Base-by-base conservation (phyloP, 1,284 basidiomycete species). In the Trametes sp. region DNA sequence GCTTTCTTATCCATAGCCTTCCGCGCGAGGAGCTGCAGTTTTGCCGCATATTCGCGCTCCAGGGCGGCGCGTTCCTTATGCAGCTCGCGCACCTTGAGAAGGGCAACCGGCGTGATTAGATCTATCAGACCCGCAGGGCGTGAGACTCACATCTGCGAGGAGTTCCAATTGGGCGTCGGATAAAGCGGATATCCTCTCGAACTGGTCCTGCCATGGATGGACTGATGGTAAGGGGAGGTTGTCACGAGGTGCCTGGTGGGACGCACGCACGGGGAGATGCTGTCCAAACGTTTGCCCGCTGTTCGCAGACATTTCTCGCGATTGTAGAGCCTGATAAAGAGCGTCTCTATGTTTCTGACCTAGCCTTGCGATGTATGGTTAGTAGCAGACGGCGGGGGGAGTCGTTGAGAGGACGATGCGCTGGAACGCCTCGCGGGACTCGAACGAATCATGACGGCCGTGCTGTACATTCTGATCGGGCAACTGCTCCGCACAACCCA, bases 21-120 rank as follows among this genome's bases (percentile, higher is more conserved):
- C 75, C 83, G 87, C 3, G 82, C 82, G 28, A 94, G 75, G 16
- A 79, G 74, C 70, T 90, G 86, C 21, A 93, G 78, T 71, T 90
- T 93, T 21, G 76, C 72, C 1, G 90, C 88, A 72, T 92, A 93
- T 70, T 94, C 91, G 55, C 87, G 85, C 74, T 94, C 92, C 14
- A 94, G 78, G 14, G 80, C 81, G 19, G 79, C 85, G 45, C 88
- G 82, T 57, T 89, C 89, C 56, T 81, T 80, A 71, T 92, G 87
- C 51, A 93, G 72, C 51, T 93, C 90, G 56, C 90, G 85, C 56
- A 89, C 82, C 90, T 93, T 69, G 33, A 21, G 19, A 28, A 26
- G 33, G 21, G 53, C 46, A 61, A 49, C 54, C 52, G 11, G 28
- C 26, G 48, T 41, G 49, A 45, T 42, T 48, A 52, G 38, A 60